Evolutionary conservation across 768 basidiomycete genomes (phyloP), one percentile per base, ranked within the genome.

Genomic region (Ramaria sp.): DNA sequence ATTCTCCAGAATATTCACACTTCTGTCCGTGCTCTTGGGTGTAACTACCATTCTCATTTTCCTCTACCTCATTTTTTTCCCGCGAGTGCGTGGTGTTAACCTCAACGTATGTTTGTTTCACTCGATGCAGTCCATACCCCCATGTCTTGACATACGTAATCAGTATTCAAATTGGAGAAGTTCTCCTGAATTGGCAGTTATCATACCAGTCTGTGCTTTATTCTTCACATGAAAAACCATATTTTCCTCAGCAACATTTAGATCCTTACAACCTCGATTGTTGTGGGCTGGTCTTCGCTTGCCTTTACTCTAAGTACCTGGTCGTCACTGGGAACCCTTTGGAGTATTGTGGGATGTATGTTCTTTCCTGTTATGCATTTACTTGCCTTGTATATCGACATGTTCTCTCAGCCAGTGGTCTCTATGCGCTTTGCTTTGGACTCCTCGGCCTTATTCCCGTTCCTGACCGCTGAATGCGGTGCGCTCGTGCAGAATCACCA

Each of bases 101-200:
- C 82, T 84, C 34, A 76, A 88, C 61, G 86, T 89, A 64, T 60
- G 81, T 74, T 27, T 42, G 25, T 45, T 39, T 27, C 38, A 45
- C 18, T 34, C 9, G 8, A n/a, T 39, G 22, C 37, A 13, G n/a
- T 39, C 18, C 44, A 49, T 28, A 12, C 15, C 16, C 5, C 12
- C 13, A 36, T 18, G 18, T 16, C 18, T 15, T 30, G 7, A 39
- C 27, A 27, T 32, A 53, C 36, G 15, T n/a, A 48, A 30, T 20
- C 62, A 89, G 87, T 88, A 85, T 62, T 79, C 74, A 45, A 76
- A 78, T 15, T 89, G 87, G 87, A 73, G 82, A 60, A 71, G 84
- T 60, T 87, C 85, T 4, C 80, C 81, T 20, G 68, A 79, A 20
- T 67, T 89, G 28, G 84, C 84, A 1, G 75, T 72, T 2, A 77